Evolutionary conservation across 2,329 filamentous ascomycete species (phyloP).

Genomic region (Monosporascus sp.): DNA sequence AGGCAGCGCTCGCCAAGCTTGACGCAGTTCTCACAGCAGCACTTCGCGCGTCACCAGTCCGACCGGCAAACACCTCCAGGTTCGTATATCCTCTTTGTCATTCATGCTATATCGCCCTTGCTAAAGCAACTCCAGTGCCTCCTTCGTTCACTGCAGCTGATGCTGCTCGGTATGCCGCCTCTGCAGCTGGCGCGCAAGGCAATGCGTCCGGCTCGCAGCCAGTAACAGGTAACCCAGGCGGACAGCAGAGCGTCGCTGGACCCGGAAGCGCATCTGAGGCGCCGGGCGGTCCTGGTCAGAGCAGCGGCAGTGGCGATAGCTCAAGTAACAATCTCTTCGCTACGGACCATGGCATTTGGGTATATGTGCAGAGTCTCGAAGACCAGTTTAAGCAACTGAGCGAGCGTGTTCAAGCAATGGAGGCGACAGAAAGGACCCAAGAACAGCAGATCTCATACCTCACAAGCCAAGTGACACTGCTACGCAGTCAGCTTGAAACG

Average conservation of each 20-base stretch:
- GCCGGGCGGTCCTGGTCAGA: slow-evolving; percentile 47
- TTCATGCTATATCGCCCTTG: slow-evolving; percentile 9
- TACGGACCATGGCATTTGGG: slow-evolving; percentile 60
- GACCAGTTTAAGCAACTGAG: slow-evolving; percentile 44
- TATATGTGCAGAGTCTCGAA: slow-evolving; percentile 67
- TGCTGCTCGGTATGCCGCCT: slow-evolving; percentile 24
- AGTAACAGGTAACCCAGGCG: slow-evolving; percentile 15
- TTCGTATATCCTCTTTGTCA: slow-evolving; percentile 29
- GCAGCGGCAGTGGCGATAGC: slow-evolving; percentile 51
- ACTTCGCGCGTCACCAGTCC: slow-evolving; percentile 51
- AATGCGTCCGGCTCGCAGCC: slow-evolving; percentile 16
- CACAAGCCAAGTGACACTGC: slow-evolving; percentile 27
- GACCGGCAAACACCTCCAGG: slow-evolving; percentile 52
- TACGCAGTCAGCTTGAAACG: slow-evolving; percentile 27
- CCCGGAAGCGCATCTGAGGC: slow-evolving; percentile 25
- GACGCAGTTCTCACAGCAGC: slow-evolving; percentile 60
- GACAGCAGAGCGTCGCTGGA: slow-evolving; percentile 12
- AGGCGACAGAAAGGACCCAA: slow-evolving; percentile 31
- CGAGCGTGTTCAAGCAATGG: slow-evolving; percentile 38
- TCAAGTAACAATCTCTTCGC: slow-evolving; percentile 62
- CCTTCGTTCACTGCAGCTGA: slow-evolving; percentile 24
- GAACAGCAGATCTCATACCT: slow-evolving; percentile 32
- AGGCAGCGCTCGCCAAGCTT: slow-evolving; percentile 62
- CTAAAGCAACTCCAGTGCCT: slow-evolving; percentile 23
- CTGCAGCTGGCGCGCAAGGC: slow-evolving; percentile 14